Evolutionary conservation across 1,284 basidiomycete species (phyloP).

Genomic region (Exobasidium rhododendri): DNA sequence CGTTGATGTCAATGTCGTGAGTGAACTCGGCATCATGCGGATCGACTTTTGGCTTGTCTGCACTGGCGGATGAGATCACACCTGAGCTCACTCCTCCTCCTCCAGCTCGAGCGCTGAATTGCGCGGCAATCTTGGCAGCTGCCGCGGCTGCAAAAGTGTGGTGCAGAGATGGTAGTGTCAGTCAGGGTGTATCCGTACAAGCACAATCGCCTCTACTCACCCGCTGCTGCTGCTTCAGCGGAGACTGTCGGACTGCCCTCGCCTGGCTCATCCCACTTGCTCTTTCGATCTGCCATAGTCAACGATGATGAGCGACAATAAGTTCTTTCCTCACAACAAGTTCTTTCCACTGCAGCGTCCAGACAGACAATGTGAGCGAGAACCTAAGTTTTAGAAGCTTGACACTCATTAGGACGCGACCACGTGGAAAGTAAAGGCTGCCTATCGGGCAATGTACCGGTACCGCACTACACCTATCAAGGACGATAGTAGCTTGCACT

Average conservation of each 20-base stretch:
- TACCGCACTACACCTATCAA: too few species aligned
- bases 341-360: too few species aligned
- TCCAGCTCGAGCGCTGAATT: slow-evolving; percentile 29
- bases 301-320: not conserved
- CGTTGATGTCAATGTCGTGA: slow-evolving; percentile 95
- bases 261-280: slow-evolving; percentile 25
- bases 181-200: too few species aligned
- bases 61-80: slow-evolving; percentile 39
- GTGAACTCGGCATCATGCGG: slow-evolving; percentile 77
- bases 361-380: too few species aligned
- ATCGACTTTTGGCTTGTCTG: slow-evolving; percentile 58
- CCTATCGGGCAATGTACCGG: too few species aligned
- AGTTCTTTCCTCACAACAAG: too few species aligned
- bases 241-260: not conserved
- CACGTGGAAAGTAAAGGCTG: too few species aligned
- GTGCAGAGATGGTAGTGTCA: too few species aligned
- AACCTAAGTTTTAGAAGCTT: too few species aligned
- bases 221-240: slow-evolving; percentile 24
- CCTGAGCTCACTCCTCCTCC: not conserved
- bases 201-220: slow-evolving; percentile 14
- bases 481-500: too few species aligned
- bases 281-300: slow-evolving; percentile 20
- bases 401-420: too few species aligned
- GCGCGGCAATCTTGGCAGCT: slow-evolving; percentile 47
- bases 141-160: slow-evolving; percentile 37